Percentiles rank a stretch among this genome's conserved stretches.
phyloP scores from a whole-genome alignment of 1,139 yeast species.

The Candida sp. region DNA sequence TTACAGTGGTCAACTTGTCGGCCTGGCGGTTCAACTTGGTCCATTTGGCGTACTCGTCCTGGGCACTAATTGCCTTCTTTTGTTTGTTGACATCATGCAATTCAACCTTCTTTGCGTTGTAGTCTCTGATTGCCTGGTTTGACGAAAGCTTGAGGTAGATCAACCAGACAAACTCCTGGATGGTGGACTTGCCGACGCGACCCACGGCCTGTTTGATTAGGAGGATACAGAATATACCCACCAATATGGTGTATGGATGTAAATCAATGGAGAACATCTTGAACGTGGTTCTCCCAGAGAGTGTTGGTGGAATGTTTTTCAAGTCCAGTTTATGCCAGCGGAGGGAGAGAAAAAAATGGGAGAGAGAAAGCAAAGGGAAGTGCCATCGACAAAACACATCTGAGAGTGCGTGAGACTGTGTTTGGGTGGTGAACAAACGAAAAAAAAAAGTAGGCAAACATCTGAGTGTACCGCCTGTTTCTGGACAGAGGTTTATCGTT shows the following conservation, averaged over 20 bases:
- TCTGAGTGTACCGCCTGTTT: background rate
- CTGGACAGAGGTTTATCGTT: background rate
- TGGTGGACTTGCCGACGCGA: constrained; percentile 35
- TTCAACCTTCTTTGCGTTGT: constrained; percentile 46
- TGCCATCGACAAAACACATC: background rate
- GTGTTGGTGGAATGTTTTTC: too few relatives aligned
- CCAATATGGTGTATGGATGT: constrained; percentile 33
- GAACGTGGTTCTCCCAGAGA: too few relatives aligned
- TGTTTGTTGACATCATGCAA: constrained; percentile 53
- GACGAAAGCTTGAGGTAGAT: constrained; percentile 31
- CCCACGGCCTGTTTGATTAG: constrained; percentile 32
- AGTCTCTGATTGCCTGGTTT: constrained; percentile 30
- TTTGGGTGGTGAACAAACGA: background rate
- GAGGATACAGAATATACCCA: constrained; percentile 33
- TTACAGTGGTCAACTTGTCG: constrained; percentile 60
- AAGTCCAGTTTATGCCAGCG: too few relatives aligned
- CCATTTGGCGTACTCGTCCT: constrained; percentile 96
- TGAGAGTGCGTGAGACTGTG: background rate
- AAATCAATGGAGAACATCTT: constrained; percentile 23
- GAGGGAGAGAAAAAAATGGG: background rate
- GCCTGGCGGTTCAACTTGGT: constrained; percentile 83
- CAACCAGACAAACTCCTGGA: constrained; percentile 46
- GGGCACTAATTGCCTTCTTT: constrained; percentile 74
- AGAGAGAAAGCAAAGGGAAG: background rate
- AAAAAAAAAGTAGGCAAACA: background rate